phyloP scores from a whole-genome alignment of 225 moss, liverwort and hornwort genomes.

The Pseudoscleropodium purum region DNA sequence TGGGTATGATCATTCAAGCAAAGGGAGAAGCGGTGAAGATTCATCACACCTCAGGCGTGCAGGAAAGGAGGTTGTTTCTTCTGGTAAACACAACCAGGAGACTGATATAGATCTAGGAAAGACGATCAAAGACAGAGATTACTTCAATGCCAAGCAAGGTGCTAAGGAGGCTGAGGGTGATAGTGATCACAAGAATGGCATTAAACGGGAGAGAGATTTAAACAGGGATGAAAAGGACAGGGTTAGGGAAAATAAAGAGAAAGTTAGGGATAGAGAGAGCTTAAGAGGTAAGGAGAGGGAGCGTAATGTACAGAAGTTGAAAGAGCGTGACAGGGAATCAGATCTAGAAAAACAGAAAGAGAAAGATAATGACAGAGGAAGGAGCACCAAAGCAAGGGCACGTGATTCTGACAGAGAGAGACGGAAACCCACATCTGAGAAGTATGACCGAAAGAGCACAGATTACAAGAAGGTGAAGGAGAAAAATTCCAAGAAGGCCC shows the following conservation, averaged over 20 bases:
- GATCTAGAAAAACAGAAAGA: constrained; percentile 48
- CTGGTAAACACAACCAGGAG: constrained; percentile 25
- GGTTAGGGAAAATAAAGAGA: constrained; percentile 35
- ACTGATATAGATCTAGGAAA: constrained; percentile 16
- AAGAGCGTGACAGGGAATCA: constrained; percentile 43
- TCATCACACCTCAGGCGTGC: constrained; percentile 10
- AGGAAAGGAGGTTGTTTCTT: constrained; percentile 14
- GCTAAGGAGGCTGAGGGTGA: constrained; percentile 22
- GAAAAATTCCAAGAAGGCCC: constrained; percentile 28
- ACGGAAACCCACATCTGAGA: constrained; percentile 51
- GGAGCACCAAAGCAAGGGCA: constrained; percentile 30
- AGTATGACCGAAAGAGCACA: constrained; percentile 44
- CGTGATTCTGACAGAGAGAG: constrained; percentile 60
- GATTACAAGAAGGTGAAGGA: constrained; percentile 54
- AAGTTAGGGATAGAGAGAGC: constrained; percentile 42
- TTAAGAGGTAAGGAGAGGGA: constrained; percentile 41
- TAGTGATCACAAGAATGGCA: constrained; percentile 27
- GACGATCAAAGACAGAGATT: background rate
- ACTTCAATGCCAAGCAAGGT: constrained; percentile 18
- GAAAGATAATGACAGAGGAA: constrained; percentile 55
- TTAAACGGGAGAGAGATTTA: constrained; percentile 32
- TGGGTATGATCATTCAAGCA: constrained; percentile 10
- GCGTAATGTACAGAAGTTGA: constrained; percentile 55
- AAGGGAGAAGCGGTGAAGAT: constrained; percentile 26
- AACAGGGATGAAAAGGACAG: constrained; percentile 26